phyloP scores from a whole-genome alignment of 106 monocot species.

The Allium cepa region DNA sequence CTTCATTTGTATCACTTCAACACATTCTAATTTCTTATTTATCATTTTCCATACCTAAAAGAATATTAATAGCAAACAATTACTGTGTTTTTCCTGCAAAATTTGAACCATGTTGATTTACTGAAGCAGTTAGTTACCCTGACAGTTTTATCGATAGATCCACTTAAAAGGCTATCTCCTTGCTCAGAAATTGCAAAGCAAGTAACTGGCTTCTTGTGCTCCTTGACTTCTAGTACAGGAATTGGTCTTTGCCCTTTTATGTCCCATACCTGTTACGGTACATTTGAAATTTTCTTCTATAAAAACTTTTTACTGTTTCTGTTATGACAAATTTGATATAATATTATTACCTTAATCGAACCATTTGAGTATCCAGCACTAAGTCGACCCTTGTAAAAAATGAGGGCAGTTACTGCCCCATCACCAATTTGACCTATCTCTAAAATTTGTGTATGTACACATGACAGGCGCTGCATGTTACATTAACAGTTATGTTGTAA shows the following conservation, averaged over 20 bases:
- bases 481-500: not conserved
- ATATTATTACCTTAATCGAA: constrained; percentile 66
- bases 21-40: constrained; percentile 62
- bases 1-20: constrained; percentile 73
- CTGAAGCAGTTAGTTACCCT: constrained; percentile 31
- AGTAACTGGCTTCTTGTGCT: constrained; percentile 69
- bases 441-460: constrained; percentile 96
- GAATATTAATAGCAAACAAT: not conserved
- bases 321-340: not conserved
- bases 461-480: constrained; percentile 67
- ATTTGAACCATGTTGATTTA: not conserved
- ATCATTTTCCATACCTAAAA: constrained; percentile 80
- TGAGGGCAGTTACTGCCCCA: constrained; percentile 70
- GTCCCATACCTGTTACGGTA: constrained; percentile 69
- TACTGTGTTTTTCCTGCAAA: not conserved
- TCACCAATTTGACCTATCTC: constrained; percentile 65
- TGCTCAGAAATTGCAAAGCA: constrained; percentile 70
- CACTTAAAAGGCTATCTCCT: constrained; percentile 77
- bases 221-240: constrained; percentile 63
- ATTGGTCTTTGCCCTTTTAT: constrained; percentile 61
- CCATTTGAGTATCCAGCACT: constrained; percentile 77
- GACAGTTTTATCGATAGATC: constrained; percentile 80
- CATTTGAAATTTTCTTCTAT: not conserved
- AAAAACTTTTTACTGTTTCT: not conserved
- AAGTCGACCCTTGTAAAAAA: constrained; percentile 81